phyloP scores from a whole-genome alignment of 2,329 filamentous ascomycete genomes.

The Fusarium kyushuense region DNA sequence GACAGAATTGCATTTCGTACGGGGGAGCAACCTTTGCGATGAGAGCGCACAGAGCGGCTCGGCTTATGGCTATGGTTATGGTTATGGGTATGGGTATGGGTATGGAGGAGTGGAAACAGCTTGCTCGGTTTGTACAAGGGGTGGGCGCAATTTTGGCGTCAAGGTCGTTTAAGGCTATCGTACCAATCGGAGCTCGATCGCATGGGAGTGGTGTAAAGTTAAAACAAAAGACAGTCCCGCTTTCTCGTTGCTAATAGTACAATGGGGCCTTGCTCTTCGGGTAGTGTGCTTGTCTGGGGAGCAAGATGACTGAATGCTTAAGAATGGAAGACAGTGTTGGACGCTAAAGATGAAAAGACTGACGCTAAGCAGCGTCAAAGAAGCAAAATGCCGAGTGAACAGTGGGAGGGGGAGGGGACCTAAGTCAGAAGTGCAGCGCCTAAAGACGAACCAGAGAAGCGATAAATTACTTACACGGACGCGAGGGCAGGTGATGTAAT shows the following conservation, averaged over 20 bases:
- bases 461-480: slow-evolving; percentile 2
- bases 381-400: slow-evolving; percentile 29
- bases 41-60: slow-evolving; percentile 9
- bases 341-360: slow-evolving; percentile 28
- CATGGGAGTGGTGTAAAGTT: slow-evolving; percentile 46
- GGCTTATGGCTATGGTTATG: slow-evolving; percentile 1
- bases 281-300: slow-evolving; percentile 15
- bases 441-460: slow-evolving; percentile 13
- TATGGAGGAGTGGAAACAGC: slow-evolving; percentile 32
- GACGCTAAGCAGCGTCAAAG: slow-evolving; percentile 40
- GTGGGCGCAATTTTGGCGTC: slow-evolving; percentile 41
- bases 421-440: neutral
- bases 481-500: slow-evolving; percentile 35
- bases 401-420: neutral
- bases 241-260: slow-evolving; percentile 6
- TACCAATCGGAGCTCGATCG: slow-evolving; percentile 52
- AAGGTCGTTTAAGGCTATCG: slow-evolving; percentile 47
- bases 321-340: slow-evolving; percentile 16
- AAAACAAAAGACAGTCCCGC: slow-evolving; percentile 40
- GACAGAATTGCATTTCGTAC: neutral
- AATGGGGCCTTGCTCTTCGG: neutral
- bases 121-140: slow-evolving; percentile 12
- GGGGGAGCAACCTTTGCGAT: neutral
- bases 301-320: slow-evolving; percentile 15
- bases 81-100: no score